Evolutionary conservation across 371 early-diverging fungal genomes (phyloP).

Genomic region (Saksenaea oblongispora): DNA sequence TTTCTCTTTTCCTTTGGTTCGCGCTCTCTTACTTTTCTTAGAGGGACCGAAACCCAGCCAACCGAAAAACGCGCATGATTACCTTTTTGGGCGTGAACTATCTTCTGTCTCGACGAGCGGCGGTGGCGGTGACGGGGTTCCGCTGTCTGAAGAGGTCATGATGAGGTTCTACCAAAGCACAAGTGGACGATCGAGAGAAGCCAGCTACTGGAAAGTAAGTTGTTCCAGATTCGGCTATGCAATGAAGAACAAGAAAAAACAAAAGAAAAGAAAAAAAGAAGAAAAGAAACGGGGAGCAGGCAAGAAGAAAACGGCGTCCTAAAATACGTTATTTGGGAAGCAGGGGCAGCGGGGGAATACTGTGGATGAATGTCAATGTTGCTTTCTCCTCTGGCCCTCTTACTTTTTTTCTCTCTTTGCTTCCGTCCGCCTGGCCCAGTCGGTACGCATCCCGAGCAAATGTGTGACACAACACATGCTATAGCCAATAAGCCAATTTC

Average conservation of each 20-base stretch:
- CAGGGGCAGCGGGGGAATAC: conserved; percentile 5
- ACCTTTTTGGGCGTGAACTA: not conserved
- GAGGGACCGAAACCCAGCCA: conserved; percentile 1
- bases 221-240: not conserved
- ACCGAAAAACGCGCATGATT: conserved; percentile 4
- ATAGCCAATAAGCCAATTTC: not conserved
- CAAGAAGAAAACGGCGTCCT: conserved; percentile 1
- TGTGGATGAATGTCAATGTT: not conserved
- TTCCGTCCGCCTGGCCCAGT: not conserved
- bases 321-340: conserved; percentile 2
- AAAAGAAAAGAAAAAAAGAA: not conserved
- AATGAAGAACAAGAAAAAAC: not conserved
- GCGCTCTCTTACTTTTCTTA: not conserved
- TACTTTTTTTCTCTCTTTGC: not conserved
- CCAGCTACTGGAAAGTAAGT: not conserved
- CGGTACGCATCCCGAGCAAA: conserved; percentile 6
- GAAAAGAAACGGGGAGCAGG: conserved; percentile 3
- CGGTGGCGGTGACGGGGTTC: not conserved
- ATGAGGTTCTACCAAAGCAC: not conserved
- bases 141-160: not conserved
- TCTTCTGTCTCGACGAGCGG: conserved; percentile 1
- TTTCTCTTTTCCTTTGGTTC: not conserved
- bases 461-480: conserved; percentile 5
- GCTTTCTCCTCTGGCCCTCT: not conserved
- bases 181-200: conserved; percentile 2